phyloP scores from a whole-genome alignment of 2,329 filamentous ascomycete genomes.

The Drechslerella coelobrocha region DNA sequence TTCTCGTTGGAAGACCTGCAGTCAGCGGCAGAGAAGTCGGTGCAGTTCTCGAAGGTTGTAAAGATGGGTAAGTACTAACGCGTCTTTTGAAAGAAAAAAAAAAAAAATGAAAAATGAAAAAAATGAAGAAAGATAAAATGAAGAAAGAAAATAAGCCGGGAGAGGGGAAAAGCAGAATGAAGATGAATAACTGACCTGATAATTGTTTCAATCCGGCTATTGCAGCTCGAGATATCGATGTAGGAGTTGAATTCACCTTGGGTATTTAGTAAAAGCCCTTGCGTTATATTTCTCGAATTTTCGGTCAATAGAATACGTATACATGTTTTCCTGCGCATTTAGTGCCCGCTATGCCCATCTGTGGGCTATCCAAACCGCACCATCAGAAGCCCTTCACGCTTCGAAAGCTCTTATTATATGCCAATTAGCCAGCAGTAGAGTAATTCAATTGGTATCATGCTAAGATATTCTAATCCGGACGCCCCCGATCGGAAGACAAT shows the following conservation, averaged over 20 bases:
- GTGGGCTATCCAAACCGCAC: background rate
- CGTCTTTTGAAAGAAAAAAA: background rate
- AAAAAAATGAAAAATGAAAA: background rate
- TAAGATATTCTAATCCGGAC: too few species aligned
- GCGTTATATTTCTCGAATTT: background rate
- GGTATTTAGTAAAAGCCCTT: constrained; percentile 73
- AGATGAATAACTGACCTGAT: constrained; percentile 24
- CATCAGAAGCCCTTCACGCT: too few species aligned
- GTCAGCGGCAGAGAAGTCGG: constrained; percentile 94
- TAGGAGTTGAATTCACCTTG: constrained; percentile 92
- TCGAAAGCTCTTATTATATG: too few species aligned
- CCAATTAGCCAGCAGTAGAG: too few species aligned
- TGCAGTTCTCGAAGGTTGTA: constrained; percentile 98
- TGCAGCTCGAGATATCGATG: constrained; percentile 88
- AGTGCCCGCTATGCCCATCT: background rate
- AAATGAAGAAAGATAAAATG: background rate
- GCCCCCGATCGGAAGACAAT: too few species aligned
- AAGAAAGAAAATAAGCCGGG: constrained; percentile 4
- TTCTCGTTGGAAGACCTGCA: constrained; percentile 99
- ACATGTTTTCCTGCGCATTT: background rate
- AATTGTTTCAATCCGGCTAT: constrained; percentile 53
- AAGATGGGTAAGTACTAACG: constrained; percentile 78
- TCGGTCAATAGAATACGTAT: background rate
- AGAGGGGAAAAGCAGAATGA: constrained; percentile 2
- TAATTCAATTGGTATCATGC: too few species aligned